Evolutionary conservation across 805 yeast species (phyloP).

Genomic region (Yarrowia sp.): DNA sequence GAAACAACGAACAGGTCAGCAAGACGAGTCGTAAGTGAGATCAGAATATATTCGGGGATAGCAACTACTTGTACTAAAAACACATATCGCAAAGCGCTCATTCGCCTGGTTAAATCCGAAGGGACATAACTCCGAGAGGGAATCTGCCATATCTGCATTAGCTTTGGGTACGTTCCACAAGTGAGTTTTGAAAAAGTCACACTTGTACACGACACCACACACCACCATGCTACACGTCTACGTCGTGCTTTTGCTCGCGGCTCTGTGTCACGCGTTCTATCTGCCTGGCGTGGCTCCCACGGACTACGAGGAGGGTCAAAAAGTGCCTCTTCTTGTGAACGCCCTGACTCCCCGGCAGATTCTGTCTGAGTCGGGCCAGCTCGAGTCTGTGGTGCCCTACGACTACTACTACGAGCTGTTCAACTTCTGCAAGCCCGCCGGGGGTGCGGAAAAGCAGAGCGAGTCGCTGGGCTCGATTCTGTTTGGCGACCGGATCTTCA

Average conservation of each 20-base stretch:
- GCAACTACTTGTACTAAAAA: no score
- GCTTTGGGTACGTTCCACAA: no score
- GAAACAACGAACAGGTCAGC: no score
- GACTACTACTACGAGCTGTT: conserved; percentile 74
- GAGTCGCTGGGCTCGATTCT: conserved; percentile 90
- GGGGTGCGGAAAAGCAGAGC: conserved; percentile 64
- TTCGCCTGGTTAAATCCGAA: no score
- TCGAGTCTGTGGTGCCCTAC: conserved; percentile 39
- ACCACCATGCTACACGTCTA: not conserved
- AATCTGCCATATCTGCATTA: no score
- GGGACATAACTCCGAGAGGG: no score
- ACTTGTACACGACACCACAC: not conserved
- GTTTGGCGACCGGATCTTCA: conserved; percentile 93
- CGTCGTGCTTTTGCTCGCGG: conserved; percentile 26
- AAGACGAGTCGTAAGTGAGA: no score
- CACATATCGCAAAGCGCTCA: no score
- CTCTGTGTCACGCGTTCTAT: conserved; percentile 60
- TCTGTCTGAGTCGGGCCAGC: conserved; percentile 37
- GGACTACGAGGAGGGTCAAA: conserved; percentile 70
- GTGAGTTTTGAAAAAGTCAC: not conserved
- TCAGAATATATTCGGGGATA: no score
- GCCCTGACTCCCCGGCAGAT: conserved; percentile 69
- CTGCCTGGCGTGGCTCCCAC: conserved; percentile 97
- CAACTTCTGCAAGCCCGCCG: conserved; percentile 77
- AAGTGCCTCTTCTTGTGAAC: conserved; percentile 77